Evolutionary conservation across 176 grass and related monocot species (phyloP).

Genomic region (Aegilops tauschii): DNA sequence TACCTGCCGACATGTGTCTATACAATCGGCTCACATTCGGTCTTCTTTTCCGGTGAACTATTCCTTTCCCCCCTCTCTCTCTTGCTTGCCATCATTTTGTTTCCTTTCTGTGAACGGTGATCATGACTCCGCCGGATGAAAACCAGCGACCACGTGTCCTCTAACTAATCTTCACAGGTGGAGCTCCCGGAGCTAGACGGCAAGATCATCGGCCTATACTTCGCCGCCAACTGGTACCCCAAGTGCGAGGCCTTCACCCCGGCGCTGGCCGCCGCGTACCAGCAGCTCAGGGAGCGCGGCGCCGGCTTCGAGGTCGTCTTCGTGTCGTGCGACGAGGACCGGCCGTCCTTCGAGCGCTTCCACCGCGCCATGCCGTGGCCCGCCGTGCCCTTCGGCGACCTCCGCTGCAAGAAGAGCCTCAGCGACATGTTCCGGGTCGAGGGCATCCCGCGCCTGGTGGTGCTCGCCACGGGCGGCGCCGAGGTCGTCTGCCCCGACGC

Average conservation of each 20-base stretch:
- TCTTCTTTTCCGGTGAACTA: not conserved
- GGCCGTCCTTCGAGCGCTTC: constrained; percentile 59
- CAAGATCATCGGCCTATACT: constrained; percentile 58
- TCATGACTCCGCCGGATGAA: not conserved
- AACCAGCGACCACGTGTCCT: not conserved
- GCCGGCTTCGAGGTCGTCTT: constrained; percentile 53
- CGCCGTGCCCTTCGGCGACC: constrained; percentile 52
- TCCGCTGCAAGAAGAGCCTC: constrained; percentile 51
- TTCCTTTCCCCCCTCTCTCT: not conserved
- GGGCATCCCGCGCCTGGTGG: constrained; percentile 59
- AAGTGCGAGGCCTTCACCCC: constrained; percentile 65
- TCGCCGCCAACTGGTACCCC: constrained; percentile 64
- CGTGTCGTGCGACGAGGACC: constrained; percentile 64
- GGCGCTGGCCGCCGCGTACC: constrained; percentile 46
- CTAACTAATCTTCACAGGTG: constrained; percentile 24
- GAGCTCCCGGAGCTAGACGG: constrained; percentile 42
- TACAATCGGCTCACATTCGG: not conserved
- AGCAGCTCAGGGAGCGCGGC: constrained; percentile 22
- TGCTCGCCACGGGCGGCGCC: constrained; percentile 28
- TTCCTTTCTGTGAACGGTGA: not conserved
- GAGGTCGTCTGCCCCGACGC: constrained; percentile 27
- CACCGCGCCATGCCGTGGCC: constrained; percentile 64
- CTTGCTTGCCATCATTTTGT: not conserved
- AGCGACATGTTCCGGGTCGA: constrained; percentile 56
- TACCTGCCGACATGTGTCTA: too few species aligned